Conservation (phyloP, 768 basidiomycete genomes). For the Candolleomyces eurysporus region DNA sequence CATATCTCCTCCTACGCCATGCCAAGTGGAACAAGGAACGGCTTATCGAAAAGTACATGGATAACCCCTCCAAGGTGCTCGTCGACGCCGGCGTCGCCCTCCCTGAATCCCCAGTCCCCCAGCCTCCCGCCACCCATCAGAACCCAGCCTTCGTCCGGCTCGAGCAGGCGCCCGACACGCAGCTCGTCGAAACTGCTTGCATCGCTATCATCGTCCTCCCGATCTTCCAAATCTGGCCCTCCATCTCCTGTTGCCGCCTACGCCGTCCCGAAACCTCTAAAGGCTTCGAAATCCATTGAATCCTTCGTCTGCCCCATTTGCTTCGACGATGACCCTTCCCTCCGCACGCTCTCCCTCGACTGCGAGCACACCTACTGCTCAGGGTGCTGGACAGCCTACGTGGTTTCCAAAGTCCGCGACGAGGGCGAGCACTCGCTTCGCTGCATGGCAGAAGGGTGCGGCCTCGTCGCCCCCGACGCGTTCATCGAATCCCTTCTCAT, state of each 20-base stretch:
- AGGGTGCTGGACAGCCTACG: constrained; percentile 81
- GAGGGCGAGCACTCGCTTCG: constrained; percentile 72
- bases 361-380: constrained; percentile 87
- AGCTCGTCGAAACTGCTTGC: constrained; percentile 38
- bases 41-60: constrained; percentile 96
- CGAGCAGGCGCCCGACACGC: constrained; percentile 33
- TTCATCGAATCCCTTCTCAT: constrained; percentile 60
- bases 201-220: constrained; percentile 26
- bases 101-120: constrained; percentile 42
- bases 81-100: constrained; percentile 67
- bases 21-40: constrained; percentile 96
- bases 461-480: constrained; percentile 58
- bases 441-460: constrained; percentile 82
- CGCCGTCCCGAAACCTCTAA: constrained; percentile 22
- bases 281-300: constrained; percentile 27
- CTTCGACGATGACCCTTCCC: constrained; percentile 68
- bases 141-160: constrained; percentile 24
- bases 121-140: constrained; percentile 28
- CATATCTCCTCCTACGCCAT: constrained; percentile 76
- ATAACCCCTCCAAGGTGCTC: constrained; percentile 71
- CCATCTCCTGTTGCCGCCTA: constrained; percentile 22
- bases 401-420: constrained; percentile 76
- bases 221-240: constrained; percentile 28
- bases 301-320: constrained; percentile 92
- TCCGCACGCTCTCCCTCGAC: constrained; percentile 63